Base-by-base conservation (phyloP, 768 basidiomycete species). In the Mycena alexandri region DNA sequence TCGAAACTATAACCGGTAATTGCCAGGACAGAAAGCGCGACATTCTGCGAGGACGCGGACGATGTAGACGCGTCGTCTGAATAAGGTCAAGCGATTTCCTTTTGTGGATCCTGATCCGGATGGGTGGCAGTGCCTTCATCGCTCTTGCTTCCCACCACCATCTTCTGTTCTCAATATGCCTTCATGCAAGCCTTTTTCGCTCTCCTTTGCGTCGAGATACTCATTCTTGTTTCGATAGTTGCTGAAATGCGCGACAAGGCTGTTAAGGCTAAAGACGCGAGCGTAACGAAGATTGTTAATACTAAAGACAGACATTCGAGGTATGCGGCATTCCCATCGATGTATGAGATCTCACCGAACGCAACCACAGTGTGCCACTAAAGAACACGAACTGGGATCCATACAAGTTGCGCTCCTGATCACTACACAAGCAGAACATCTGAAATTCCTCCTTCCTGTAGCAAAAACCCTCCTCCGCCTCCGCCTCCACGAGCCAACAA, bases 181-280 rank as follows among this genome's bases (percentile, higher is more conserved):
- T 47, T 50, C 63, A 41, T 63, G 63, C 54, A 50, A 36, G 43
- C 38, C 38, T 46, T 46, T 36, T 1, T 13, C 17, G 46, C 16
- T 55, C 25, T n/a, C 5, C 0, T 38, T 29, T 0, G n/a, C 11
- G 8, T 17, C 34, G n/a, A 19, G 2, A 17, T 38, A 5, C 53
- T 63, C 38, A 52, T 44, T n/a, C 41, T 17, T 44, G 66, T 5
- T 24, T 22, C 24, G 5, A 25, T 44, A 89, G 89, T 90, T 63
- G 87, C 89, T 61, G 90, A 92, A 50, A 76, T 92, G 56, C 90
- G 90, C 75, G 85, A 85, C 44, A 88, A 87, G 71, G 91, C 92
- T 12, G 75, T 77, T 22, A 88, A 86, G 63, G 89, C 83, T n/a
- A 89, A 89, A 63, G 86, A 87, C 74, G 82, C 83, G 2, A 78